These are phyloP conservation scores for Inga laurina DNA, from an alignment of 306 rosid species.

Conservation along the genomic window DNA sequence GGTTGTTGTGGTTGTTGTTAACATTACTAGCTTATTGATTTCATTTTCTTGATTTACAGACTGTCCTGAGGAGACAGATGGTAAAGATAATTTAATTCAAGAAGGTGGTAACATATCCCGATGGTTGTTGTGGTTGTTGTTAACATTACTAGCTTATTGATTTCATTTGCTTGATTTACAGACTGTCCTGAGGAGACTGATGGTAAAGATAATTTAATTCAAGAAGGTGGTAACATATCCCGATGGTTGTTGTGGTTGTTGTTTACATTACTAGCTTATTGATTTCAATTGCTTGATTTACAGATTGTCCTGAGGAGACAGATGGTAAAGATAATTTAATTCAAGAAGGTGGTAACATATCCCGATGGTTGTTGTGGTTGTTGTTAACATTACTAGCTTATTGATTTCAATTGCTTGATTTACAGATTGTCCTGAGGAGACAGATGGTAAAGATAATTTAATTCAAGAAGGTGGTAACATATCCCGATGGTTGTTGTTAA, in stretches of 20 bases:
- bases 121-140: constrained; percentile 7
- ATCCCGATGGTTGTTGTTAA: constrained; percentile 3
- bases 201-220: constrained; percentile 23
- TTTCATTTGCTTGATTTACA: constrained; percentile 36
- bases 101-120: neutral
- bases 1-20: neutral
- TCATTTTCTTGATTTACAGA: constrained; percentile 43
- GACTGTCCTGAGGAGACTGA: constrained; percentile 39
- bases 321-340: neutral
- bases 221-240: constrained; percentile 8
- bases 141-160: neutral
- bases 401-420: constrained; percentile 25
- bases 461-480: too few species aligned
- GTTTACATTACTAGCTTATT: neutral
- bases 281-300: constrained; percentile 27
- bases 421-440: constrained; percentile 43
- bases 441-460: constrained; percentile 11
- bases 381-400: neutral
- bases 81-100: neutral
- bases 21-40: neutral
- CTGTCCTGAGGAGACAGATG: constrained; percentile 30
- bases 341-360: too few species aligned
- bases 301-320: constrained; percentile 42
- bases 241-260: constrained; percentile 5
- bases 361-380: neutral